phyloP scores from a whole-genome alignment of 345 rosid genomes.

The Eutrema japonicum region DNA sequence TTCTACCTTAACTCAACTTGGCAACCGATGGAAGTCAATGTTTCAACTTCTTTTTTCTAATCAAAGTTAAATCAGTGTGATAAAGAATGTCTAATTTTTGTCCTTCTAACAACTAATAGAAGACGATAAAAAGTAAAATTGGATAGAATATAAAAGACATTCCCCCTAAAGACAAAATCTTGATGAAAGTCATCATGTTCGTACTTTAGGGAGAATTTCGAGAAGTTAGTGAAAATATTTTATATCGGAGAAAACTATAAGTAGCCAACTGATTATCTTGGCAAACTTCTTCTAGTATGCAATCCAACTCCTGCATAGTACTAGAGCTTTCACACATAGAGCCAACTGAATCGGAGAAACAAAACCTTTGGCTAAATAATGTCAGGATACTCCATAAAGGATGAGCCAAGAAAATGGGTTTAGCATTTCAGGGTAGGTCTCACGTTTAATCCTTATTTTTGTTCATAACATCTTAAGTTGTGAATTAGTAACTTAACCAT shows the following conservation, averaged over 20 bases:
- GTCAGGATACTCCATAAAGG: too few relatives aligned
- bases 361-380: neutral
- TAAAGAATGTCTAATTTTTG: neutral
- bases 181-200: neutral
- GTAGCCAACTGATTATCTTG: too few relatives aligned
- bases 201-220: neutral
- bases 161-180: neutral
- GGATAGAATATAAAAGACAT: neutral
- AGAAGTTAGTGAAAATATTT: neutral
- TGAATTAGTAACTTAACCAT: neutral
- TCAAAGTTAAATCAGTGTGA: neutral
- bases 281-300: neutral
- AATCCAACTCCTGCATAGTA: conserved; percentile 4
- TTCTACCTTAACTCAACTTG: neutral
- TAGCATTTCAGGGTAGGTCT: neutral
- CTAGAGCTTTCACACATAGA: neutral
- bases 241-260: neutral
- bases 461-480: neutral
- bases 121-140: neutral
- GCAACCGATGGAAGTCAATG: neutral
- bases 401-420: neutral
- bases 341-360: neutral
- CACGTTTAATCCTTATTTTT: neutral
- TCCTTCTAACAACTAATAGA: neutral
- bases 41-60: neutral